Conservation (phyloP, 2,329 filamentous ascomycete species). For the Diaporthe ampelina region DNA sequence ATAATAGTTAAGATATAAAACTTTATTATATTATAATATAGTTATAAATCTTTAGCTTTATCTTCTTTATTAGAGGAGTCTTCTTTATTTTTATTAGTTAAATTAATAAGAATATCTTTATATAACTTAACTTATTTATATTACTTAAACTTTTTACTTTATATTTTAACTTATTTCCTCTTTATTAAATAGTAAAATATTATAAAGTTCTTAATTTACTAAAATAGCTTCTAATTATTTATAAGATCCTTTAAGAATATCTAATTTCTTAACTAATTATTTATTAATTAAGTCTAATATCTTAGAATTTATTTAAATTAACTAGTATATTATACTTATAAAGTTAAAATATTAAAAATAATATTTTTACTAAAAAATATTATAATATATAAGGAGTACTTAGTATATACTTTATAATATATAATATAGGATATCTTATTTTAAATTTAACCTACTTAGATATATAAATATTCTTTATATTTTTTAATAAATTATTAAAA, state of each 20-base stretch:
- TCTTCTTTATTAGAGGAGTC: neutral
- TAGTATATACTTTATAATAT: neutral
- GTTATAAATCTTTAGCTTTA: neutral
- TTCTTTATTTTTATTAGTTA: no score
- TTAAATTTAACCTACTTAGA: neutral
- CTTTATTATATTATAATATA: neutral
- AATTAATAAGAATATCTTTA: neutral
- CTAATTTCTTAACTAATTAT: neutral
- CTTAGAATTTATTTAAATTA: neutral
- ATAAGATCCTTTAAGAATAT: neutral
- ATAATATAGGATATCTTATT: neutral
- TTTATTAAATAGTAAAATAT: neutral
- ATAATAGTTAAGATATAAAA: neutral
- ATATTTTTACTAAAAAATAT: neutral
- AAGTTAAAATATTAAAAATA: neutral
- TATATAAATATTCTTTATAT: neutral
- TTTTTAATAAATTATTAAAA: neutral
- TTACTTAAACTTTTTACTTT: neutral
- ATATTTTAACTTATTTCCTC: neutral
- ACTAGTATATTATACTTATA: neutral
- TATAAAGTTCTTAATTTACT: neutral
- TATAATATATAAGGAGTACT: neutral
- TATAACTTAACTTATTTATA: neutral
- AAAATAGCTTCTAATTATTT: neutral
- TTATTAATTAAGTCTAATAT: neutral